Conservation (phyloP, 2,329 filamentous ascomycete genomes). For the Gnomoniopsis sp. region DNA sequence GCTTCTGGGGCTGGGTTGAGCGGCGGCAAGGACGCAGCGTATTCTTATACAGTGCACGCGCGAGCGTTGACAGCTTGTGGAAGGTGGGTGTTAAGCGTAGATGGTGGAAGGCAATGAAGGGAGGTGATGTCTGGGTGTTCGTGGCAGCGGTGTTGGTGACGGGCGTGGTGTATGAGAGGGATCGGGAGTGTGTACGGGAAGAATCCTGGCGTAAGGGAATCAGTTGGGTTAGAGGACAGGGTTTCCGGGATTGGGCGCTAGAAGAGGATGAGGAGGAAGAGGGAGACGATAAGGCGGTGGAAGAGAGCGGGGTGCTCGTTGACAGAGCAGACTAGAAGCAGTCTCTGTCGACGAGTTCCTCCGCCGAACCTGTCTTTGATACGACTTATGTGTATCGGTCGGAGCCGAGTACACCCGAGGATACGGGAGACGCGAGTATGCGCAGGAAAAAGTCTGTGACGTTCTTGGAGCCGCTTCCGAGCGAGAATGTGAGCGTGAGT, state of each 20-base stretch:
- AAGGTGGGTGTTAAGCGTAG: constrained; percentile 89
- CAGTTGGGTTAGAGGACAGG: constrained; percentile 71
- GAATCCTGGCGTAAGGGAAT: constrained; percentile 67
- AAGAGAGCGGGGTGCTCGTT: background rate
- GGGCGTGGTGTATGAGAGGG: constrained; percentile 72
- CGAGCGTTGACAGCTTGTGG: constrained; percentile 82
- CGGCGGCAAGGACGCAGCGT: constrained; percentile 60
- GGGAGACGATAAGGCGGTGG: constrained; percentile 29
- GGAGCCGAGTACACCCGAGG: background rate
- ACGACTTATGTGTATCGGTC: too few relatives aligned
- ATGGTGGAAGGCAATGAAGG: constrained; percentile 79
- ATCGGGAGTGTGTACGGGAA: constrained; percentile 66
- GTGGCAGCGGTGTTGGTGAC: constrained; percentile 74
- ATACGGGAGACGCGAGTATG: background rate
- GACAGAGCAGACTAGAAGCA: background rate
- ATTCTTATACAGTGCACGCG: constrained; percentile 74
- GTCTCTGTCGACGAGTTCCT: background rate
- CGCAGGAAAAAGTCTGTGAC: background rate
- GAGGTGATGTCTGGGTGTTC: constrained; percentile 83
- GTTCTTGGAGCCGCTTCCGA: background rate
- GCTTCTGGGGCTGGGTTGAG: constrained; percentile 80
- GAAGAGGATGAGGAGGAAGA: constrained; percentile 40
- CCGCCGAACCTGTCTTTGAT: too few relatives aligned
- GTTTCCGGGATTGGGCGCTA: constrained; percentile 65
- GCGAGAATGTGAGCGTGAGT: background rate